Conservation (phyloP, 2,329 filamentous ascomycete genomes). For the Paraconiothyrium sp. region DNA sequence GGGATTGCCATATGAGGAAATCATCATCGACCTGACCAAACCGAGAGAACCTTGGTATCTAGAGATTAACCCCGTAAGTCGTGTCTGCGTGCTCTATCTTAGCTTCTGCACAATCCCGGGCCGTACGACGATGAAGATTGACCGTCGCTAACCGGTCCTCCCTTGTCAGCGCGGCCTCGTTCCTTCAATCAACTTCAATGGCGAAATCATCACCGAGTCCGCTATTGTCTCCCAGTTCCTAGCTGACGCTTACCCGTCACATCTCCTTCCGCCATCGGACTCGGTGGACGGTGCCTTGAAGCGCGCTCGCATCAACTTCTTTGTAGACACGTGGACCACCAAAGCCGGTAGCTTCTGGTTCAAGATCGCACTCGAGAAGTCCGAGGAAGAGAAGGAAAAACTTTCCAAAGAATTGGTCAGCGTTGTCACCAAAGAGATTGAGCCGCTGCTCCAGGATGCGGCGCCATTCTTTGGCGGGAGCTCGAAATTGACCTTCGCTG, state of each 20-base stretch:
- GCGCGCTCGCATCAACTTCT: constrained; percentile 75
- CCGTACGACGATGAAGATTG: not conserved
- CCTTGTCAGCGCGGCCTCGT: constrained; percentile 71
- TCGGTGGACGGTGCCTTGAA: constrained; percentile 65
- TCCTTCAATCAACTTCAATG: constrained; percentile 70
- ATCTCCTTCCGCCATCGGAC: constrained; percentile 68
- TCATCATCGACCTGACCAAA: constrained; percentile 74
- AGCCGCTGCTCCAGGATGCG: constrained; percentile 69
- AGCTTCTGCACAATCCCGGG: constrained; percentile 1
- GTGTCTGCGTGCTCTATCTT: not conserved
- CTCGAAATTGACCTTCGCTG: constrained; percentile 72
- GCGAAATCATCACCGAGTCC: constrained; percentile 76
- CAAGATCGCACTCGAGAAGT: constrained; percentile 57
- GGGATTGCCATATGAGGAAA: constrained; percentile 72
- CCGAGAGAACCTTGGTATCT: constrained; percentile 80
- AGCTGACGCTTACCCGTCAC: constrained; percentile 73
- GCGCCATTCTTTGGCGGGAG: constrained; percentile 58
- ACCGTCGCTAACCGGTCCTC: not conserved
- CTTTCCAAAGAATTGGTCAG: constrained; percentile 63
- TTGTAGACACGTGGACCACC: constrained; percentile 73
- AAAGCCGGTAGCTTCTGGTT: constrained; percentile 65
- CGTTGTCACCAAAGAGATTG: constrained; percentile 73
- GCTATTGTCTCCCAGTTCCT: constrained; percentile 77
- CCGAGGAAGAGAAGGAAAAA: constrained; percentile 61
- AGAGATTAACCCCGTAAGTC: constrained; percentile 72